phyloP scores from a whole-genome alignment of 805 yeast species.

The Yamadazyma nakazawae region DNA sequence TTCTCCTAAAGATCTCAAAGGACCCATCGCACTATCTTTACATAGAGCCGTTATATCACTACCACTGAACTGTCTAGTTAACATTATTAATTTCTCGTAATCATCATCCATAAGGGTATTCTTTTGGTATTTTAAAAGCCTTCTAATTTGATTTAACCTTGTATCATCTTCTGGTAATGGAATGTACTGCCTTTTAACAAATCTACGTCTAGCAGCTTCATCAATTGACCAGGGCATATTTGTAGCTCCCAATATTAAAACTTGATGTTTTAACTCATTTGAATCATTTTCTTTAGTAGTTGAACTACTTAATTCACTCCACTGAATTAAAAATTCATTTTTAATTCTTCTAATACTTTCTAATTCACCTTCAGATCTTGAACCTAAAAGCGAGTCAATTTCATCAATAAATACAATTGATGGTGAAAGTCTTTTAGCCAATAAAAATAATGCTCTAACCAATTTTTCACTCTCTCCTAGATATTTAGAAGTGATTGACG shows the following conservation, averaged over 20 bases:
- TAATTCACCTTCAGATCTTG: slow-evolving; percentile 73
- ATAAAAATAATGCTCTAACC: slow-evolving; percentile 79
- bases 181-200: slow-evolving; percentile 87
- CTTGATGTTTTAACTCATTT: slow-evolving; percentile 47
- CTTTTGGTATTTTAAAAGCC: slow-evolving; percentile 67
- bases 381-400: slow-evolving; percentile 84
- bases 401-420: slow-evolving; percentile 94
- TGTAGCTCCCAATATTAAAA: slow-evolving; percentile 89
- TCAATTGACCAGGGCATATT: slow-evolving; percentile 97
- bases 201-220: slow-evolving; percentile 93
- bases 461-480: slow-evolving; percentile 93
- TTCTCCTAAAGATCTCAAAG: slow-evolving; percentile 86
- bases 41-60: slow-evolving; percentile 91
- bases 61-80: slow-evolving; percentile 85
- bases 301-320: slow-evolving; percentile 90
- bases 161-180: slow-evolving; percentile 91
- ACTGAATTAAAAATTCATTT: slow-evolving; percentile 89
- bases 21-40: slow-evolving; percentile 98
- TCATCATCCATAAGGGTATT: slow-evolving; percentile 67
- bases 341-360: slow-evolving; percentile 88
- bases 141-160: slow-evolving; percentile 63
- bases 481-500: slow-evolving; percentile 76
- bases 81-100: slow-evolving; percentile 50
- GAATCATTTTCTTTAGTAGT: slow-evolving; percentile 43
- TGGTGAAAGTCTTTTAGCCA: slow-evolving; percentile 85